Conservation (phyloP, 2,329 filamentous ascomycete species). For the Dactylonectria macrodidyma region DNA sequence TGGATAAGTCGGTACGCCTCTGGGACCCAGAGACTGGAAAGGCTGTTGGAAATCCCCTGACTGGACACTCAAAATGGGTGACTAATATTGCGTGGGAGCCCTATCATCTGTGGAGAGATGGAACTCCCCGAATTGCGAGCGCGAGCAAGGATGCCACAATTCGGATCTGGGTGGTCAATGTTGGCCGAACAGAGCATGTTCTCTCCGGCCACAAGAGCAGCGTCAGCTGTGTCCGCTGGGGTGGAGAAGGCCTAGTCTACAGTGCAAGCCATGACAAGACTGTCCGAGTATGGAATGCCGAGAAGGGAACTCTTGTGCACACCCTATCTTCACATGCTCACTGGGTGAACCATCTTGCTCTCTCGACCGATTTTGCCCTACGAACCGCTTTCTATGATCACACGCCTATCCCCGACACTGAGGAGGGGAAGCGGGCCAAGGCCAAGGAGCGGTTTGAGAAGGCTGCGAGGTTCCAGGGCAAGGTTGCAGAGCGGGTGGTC, state of each 20-base stretch:
- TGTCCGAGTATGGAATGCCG: conserved; percentile 90
- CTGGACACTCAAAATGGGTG: conserved; percentile 91
- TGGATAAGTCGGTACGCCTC: conserved; percentile 91
- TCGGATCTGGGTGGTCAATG: conserved; percentile 87
- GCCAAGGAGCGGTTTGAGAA: conserved; percentile 89
- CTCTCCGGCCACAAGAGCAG: conserved; percentile 90
- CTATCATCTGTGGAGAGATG: conserved; percentile 84
- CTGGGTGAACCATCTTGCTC: conserved; percentile 94
- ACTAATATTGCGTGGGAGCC: conserved; percentile 94
- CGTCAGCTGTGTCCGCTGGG: conserved; percentile 94
- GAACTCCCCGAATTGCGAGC: conserved; percentile 85
- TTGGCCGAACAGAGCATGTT: conserved; percentile 83
- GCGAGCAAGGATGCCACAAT: conserved; percentile 92
- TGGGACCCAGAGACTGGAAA: conserved; percentile 91
- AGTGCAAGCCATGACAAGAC: conserved; percentile 92
- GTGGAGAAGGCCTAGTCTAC: conserved; percentile 88
- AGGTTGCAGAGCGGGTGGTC: conserved; percentile 86
- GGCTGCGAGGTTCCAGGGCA: conserved; percentile 82
- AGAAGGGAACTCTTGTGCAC: conserved; percentile 83
- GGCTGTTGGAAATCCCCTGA: conserved; percentile 77
- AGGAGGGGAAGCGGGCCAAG: conserved; percentile 80
- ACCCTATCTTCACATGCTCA: conserved; percentile 88
- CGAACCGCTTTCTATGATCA: conserved; percentile 92
- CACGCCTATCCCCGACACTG: conserved; percentile 75
- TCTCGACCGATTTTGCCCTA: conserved; percentile 93